These are phyloP conservation scores for Aspergillus udagawae DNA, from an alignment of 2,329 filamentous ascomycete genomes.

Conservation along the genomic window DNA sequence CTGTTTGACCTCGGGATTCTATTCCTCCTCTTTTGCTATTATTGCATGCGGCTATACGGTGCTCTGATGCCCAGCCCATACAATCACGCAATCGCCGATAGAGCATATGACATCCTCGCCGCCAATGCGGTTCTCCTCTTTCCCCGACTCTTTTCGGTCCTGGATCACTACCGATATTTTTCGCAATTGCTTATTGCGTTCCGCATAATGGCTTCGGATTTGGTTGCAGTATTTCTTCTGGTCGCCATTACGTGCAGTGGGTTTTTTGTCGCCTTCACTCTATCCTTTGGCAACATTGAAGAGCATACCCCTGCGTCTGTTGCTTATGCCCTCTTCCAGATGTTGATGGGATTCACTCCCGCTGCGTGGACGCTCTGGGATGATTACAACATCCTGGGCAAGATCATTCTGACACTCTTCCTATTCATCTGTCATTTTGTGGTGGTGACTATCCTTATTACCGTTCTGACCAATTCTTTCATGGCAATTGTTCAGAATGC, in stretches of 20 bases:
- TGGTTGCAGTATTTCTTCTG: constrained; percentile 77
- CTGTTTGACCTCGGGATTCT: constrained; percentile 89
- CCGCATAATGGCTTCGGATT: constrained; percentile 85
- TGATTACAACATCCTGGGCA: constrained; percentile 74
- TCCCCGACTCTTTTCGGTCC: constrained; percentile 83
- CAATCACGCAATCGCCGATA: constrained; percentile 67
- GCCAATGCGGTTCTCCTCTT: constrained; percentile 86
- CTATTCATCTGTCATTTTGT: constrained; percentile 94
- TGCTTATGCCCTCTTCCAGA: constrained; percentile 89
- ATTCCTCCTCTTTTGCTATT: constrained; percentile 80
- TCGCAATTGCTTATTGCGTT: constrained; percentile 93
- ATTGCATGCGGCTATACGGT: constrained; percentile 82
- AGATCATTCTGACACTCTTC: constrained; percentile 71
- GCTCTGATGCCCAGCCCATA: constrained; percentile 73
- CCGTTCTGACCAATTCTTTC: constrained; percentile 93
- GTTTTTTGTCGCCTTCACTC: constrained; percentile 90
- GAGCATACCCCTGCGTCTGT: constrained; percentile 66
- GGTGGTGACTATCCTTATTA: constrained; percentile 89
- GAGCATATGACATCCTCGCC: constrained; percentile 91
- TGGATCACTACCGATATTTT: constrained; percentile 95
- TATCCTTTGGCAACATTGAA: constrained; percentile 63
- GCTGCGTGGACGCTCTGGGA: constrained; percentile 90
- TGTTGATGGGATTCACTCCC: constrained; percentile 92
- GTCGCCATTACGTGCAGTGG: constrained; percentile 87
- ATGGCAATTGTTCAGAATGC: constrained; percentile 93